Percentiles rank a stretch among this genome's conserved stretches.
Evolutionary conservation across 257 asterid genomes (phyloP).

Genomic region (Ehretia macrophylla): DNA sequence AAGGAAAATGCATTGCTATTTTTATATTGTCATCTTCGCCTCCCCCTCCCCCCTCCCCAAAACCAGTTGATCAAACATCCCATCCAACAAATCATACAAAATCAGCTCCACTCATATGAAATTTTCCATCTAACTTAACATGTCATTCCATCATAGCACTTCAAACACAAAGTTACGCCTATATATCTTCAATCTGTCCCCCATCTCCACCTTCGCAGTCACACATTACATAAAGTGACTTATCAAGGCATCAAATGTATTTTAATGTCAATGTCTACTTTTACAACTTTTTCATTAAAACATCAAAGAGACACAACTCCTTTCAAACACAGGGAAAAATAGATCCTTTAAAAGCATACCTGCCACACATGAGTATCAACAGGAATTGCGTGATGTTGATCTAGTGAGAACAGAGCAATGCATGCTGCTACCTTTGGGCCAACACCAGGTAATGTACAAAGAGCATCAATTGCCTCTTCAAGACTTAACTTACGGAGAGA

Average conservation of each 20-base stretch:
- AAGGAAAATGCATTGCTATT: too few species aligned
- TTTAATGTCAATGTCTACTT: too few species aligned
- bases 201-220: too few species aligned
- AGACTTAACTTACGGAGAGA: conserved; percentile 72
- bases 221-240: too few species aligned
- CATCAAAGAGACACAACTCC: neutral
- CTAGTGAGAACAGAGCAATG: conserved; percentile 86
- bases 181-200: too few species aligned
- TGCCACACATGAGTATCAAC: conserved; percentile 98
- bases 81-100: neutral
- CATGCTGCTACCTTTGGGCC: conserved; percentile 99
- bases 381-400: conserved; percentile 94
- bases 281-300: neutral
- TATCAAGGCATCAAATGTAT: too few species aligned
- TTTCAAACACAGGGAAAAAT: neutral
- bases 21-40: neutral
- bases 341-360: conserved; percentile 40
- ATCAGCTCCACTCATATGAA: too few species aligned
- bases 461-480: conserved; percentile 59
- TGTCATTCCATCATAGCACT: too few species aligned
- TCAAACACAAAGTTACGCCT: too few species aligned
- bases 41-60: neutral
- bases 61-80: too few species aligned
- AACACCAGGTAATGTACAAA: conserved; percentile 79
- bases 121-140: too few species aligned